These are phyloP conservation scores for Houttuynia cordata DNA, from an alignment of 164 flowering plant genomes.

Conservation along the genomic window DNA sequence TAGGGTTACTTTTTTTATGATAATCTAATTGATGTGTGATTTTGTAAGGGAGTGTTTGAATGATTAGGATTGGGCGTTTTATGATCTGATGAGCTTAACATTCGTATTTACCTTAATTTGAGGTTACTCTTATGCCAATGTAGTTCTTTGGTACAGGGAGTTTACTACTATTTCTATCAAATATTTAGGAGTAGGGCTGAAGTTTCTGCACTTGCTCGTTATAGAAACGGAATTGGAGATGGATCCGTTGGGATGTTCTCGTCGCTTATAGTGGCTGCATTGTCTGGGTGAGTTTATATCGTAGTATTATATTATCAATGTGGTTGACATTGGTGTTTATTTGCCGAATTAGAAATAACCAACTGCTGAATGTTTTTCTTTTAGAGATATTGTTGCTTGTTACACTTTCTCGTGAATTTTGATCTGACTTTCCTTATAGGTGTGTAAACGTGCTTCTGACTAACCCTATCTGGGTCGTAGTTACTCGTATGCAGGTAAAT, in stretches of 20 bases:
- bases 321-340: neutral
- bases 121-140: neutral
- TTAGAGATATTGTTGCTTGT: neutral
- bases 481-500: slow-evolving; percentile 94
- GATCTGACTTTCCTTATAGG: slow-evolving; percentile 23
- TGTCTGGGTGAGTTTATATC: slow-evolving; percentile 55
- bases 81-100: neutral
- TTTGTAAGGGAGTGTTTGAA: neutral
- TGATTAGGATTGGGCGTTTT: neutral
- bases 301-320: neutral
- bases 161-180: slow-evolving; percentile 98
- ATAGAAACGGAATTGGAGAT: slow-evolving; percentile 74
- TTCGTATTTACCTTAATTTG: neutral
- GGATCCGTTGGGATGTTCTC: slow-evolving; percentile 95
- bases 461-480: slow-evolving; percentile 95
- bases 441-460: slow-evolving; percentile 90
- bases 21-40: neutral
- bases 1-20: neutral
- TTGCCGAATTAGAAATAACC: too few species aligned
- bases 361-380: too few species aligned
- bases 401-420: neutral
- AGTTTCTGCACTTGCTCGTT: slow-evolving; percentile 45
- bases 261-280: slow-evolving; percentile 85
- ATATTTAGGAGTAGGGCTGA: slow-evolving; percentile 84
- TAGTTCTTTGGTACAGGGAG: slow-evolving; percentile 68